Percentiles rank a stretch among this genome's conserved stretches.
Evolutionary conservation across 768 basidiomycete species (phyloP).

Genomic region (Cubamyces lactineus): DNA sequence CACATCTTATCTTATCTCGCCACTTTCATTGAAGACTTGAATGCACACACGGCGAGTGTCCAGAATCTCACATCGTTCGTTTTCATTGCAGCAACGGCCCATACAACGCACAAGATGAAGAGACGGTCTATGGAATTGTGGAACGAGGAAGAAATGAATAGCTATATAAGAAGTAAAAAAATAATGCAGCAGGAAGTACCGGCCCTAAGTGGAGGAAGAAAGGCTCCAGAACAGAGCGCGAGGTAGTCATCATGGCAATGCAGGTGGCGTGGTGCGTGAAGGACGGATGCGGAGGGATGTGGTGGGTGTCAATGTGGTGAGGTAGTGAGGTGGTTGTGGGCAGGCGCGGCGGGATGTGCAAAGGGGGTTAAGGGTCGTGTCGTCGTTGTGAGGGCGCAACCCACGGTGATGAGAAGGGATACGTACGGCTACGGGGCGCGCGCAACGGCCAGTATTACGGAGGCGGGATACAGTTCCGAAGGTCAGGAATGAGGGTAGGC

Average conservation of each 20-base stretch:
- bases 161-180: slow-evolving; percentile 13
- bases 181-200: slow-evolving; percentile 22
- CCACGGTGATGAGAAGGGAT: neutral
- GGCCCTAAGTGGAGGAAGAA: slow-evolving; percentile 10
- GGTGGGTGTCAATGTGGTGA: neutral
- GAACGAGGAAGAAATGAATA: slow-evolving; percentile 8
- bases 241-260: slow-evolving; percentile 14
- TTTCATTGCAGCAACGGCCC: neutral
- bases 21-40: neutral
- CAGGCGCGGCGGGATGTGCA: neutral
- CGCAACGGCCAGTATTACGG: slow-evolving; percentile 12
- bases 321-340: neutral
- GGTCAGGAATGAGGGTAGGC: neutral
- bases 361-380: neutral
- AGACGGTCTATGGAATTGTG: slow-evolving; percentile 22
- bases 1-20: neutral
- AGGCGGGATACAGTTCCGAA: slow-evolving; percentile 3
- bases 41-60: neutral
- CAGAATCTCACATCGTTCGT: slow-evolving; percentile 2
- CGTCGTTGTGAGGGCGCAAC: neutral
- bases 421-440: neutral
- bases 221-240: slow-evolving; percentile 8
- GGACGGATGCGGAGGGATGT: neutral
- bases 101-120: slow-evolving; percentile 4
- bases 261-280: slow-evolving; percentile 6